Evolutionary conservation across 306 rosid genomes (phyloP), one percentile per base, ranked within the genome.

Genomic region (Arachis hypogaea): DNA sequence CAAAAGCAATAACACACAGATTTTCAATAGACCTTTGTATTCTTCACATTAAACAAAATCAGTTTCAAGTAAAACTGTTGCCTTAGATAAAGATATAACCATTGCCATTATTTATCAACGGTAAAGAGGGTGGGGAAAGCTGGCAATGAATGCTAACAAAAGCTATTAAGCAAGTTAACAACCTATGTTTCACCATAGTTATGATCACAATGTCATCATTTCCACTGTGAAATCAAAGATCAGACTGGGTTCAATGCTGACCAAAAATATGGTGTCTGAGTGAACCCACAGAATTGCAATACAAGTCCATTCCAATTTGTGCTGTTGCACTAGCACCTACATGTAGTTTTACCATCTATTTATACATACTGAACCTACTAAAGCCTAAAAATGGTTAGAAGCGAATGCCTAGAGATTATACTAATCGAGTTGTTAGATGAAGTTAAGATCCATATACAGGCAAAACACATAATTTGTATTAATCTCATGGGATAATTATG

Each of bases 1-100:
- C 46, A 57, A 52, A 72, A 81, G 50, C 64, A 70, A 75, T 16
- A 49, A 69, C 71, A 56, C 73, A n/a, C 41, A 30, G 59, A 64
- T 68, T 57, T 63, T 64, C 46, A 16, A 28, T 11, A 57, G 41
- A 69, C 75, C 30, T 70, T 43, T 59, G 30, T 11, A 43, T 41
- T 56, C 45, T 42, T 11, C 36, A 62, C 73, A 18, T 64, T 16
- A 50, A 49, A 67, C 50, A 70, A 74, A 59, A 14, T 58, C 69
- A 82, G 51, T 58, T 69, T 63, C 58, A 63, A 29, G 58, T 29
- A 42, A 54, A 52, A 18, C 66, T 47, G 55, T 44, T 49, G 33
- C 22, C 58, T 45, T 71, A 14, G 54, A 42, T 70, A 58, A 56
- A 81, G 8, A 58, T 29, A 55, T 68, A 28, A 7, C 69, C 57